Evolutionary conservation across 768 basidiomycete species (phyloP), one percentile per base, ranked within the genome.

Genomic region (Gyrodon lividus): DNA sequence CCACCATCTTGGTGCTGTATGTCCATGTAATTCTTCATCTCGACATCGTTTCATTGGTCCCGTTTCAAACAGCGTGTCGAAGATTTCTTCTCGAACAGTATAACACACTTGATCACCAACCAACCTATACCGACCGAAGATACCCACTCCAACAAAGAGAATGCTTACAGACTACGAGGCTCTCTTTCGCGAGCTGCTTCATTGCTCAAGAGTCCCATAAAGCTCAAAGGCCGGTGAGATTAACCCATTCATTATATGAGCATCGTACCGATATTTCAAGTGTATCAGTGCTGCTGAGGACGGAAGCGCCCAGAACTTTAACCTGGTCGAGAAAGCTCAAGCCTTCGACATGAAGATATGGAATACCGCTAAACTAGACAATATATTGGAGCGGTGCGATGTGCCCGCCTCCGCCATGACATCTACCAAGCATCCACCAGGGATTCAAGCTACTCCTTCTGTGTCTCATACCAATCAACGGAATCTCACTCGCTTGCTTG

Each of bases 61-160:
- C n/a, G 14, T 37, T 43, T 39, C 45, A 17, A 52, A 31, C 62
- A 98, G 97, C 77, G 75, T 50, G 80, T 92, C 50, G 92, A 96
- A 44, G 80, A 84, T 54, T 97, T 97, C 77, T 95, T 98, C 69
- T 91, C 89, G 26, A 83, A 78, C 43, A 78, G 83, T 43, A 82
- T 96, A 22, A 94, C 93, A 0, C 96, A 98, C 72, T 77, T 98
- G 56, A 85, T 96, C 64, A 89, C 88, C 47, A 79, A 87, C 60
- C 75, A 76, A 48, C 65, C 72, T 30, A 55, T 70, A 46, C 70
- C 75, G 6, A 48, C 57, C 23, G 70, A 74, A 17, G 70, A 69
- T 52, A 63, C 48, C 55, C 51, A 54, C 51, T 69, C 72, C 5
- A 81, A 87, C 66, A 89, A 90, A 67, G 89, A 90, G 67, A 90